phyloP scores from a whole-genome alignment of 345 rosid genomes.

The Schrenkiella parvula region DNA sequence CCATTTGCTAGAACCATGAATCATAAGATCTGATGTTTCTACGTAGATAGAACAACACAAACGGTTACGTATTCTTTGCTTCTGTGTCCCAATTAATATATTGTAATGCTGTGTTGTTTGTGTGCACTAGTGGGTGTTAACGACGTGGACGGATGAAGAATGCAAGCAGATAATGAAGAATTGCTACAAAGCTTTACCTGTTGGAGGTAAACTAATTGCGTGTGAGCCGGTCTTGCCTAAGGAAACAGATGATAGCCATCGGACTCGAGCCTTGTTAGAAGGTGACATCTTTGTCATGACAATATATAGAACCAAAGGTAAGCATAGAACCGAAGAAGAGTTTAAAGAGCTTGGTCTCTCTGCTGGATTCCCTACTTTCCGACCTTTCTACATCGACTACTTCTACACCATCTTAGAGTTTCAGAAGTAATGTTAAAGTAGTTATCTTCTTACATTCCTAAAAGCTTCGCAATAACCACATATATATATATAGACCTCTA shows the following conservation, averaged over 20 bases:
- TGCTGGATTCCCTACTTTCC: conserved; percentile 58
- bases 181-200: conserved; percentile 71
- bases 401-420: conserved; percentile 75
- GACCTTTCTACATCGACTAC: conserved; percentile 48
- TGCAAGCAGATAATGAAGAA: conserved; percentile 76
- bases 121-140: conserved; percentile 65
- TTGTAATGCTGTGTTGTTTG: background rate
- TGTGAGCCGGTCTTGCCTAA: conserved; percentile 78
- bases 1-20: background rate
- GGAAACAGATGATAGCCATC: conserved; percentile 58
- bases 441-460: background rate
- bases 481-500: too few species aligned
- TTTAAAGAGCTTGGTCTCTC: conserved; percentile 58
- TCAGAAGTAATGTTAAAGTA: conserved; percentile 44
- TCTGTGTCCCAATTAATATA: background rate
- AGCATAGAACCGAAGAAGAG: conserved; percentile 72
- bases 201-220: conserved; percentile 76
- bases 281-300: conserved; percentile 87
- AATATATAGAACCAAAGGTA: conserved; percentile 70
- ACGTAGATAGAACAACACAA: background rate
- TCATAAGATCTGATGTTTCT: background rate
- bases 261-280: conserved; percentile 76
- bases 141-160: conserved; percentile 77
- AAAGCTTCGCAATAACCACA: too few species aligned
- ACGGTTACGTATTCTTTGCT: background rate